Percentiles rank a stretch among this genome's conserved stretches.
Evolutionary conservation across 345 rosid genomes (phyloP).

Genomic region (Gossypium raimondii): DNA sequence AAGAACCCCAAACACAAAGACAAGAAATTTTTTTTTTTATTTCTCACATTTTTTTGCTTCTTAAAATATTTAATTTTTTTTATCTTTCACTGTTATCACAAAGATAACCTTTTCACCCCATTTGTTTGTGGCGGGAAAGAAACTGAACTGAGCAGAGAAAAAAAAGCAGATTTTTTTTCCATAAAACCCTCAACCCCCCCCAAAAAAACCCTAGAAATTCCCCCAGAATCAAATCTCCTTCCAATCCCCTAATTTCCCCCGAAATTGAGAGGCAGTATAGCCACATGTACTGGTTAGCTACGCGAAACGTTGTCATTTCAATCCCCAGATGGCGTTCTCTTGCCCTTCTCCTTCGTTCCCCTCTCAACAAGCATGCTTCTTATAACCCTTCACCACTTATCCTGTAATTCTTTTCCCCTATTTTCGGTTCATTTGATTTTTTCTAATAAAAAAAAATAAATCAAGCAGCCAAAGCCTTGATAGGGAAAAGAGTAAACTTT

Average conservation of each 20-base stretch:
- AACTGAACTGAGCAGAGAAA: background rate
- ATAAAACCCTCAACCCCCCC: background rate
- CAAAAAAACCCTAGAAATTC: conserved; percentile 6
- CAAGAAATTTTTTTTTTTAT: too few relatives aligned
- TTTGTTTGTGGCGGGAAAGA: conserved; percentile 17
- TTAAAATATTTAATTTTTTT: too few relatives aligned
- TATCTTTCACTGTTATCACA: too few relatives aligned
- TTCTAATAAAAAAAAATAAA: background rate
- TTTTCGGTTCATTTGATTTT: background rate
- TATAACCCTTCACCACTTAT: conserved; percentile 34
- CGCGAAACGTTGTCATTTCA: conserved; percentile 58
- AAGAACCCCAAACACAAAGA: too few relatives aligned
- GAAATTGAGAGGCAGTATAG: background rate
- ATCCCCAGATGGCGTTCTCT: conserved; percentile 60
- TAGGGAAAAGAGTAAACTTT: background rate
- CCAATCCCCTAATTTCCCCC: background rate
- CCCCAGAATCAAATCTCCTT: background rate
- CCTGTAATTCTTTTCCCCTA: conserved; percentile 31
- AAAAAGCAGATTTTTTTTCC: background rate
- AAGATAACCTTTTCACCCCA: too few relatives aligned
- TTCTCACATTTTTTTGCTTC: too few relatives aligned
- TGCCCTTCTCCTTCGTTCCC: conserved; percentile 44
- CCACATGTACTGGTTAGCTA: conserved; percentile 69
- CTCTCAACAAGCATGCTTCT: conserved; percentile 35
- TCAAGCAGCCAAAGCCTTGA: background rate